phyloP scores from a whole-genome alignment of 805 yeast species.

The Deakozyma indianensis region DNA sequence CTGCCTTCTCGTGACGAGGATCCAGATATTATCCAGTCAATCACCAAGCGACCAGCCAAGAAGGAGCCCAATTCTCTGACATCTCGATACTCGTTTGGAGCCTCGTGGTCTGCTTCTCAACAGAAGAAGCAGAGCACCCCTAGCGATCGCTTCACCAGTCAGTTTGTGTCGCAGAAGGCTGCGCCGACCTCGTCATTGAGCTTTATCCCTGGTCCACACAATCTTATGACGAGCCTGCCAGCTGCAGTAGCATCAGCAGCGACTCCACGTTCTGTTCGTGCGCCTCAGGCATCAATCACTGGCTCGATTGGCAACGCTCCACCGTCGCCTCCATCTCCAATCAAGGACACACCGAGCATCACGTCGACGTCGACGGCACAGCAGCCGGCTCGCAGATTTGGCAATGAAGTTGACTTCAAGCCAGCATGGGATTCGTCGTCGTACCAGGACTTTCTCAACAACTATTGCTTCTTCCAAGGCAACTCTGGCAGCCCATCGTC shows the following conservation, averaged over 20 bases:
- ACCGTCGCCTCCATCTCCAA: slow-evolving; percentile 3
- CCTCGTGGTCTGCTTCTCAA: slow-evolving; percentile 13
- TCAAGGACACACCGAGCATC: neutral
- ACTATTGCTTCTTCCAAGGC: slow-evolving; percentile 24
- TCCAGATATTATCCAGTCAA: slow-evolving; percentile 2
- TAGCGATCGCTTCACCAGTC: neutral
- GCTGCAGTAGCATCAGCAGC: neutral
- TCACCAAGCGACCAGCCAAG: neutral
- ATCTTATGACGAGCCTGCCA: neutral
- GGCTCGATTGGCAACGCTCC: neutral
- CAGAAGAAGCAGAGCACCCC: neutral
- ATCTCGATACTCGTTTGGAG: slow-evolving; percentile 19
- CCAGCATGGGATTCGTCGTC: slow-evolving; percentile 21
- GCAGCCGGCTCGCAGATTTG: neutral
- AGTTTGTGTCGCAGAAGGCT: neutral
- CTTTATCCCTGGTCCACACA: neutral
- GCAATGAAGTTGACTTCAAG: slow-evolving; percentile 1
- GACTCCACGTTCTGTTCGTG: neutral
- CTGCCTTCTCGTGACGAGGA: slow-evolving; percentile 4
- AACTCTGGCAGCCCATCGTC: slow-evolving; percentile 3
- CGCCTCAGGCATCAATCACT: neutral
- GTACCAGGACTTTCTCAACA: slow-evolving; percentile 25
- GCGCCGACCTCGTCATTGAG: neutral
- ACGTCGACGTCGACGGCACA: neutral
- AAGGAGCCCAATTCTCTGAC: slow-evolving; percentile 7